Conservation (phyloP, 2,329 filamentous ascomycete species). For the Xylariaceae sp. region DNA sequence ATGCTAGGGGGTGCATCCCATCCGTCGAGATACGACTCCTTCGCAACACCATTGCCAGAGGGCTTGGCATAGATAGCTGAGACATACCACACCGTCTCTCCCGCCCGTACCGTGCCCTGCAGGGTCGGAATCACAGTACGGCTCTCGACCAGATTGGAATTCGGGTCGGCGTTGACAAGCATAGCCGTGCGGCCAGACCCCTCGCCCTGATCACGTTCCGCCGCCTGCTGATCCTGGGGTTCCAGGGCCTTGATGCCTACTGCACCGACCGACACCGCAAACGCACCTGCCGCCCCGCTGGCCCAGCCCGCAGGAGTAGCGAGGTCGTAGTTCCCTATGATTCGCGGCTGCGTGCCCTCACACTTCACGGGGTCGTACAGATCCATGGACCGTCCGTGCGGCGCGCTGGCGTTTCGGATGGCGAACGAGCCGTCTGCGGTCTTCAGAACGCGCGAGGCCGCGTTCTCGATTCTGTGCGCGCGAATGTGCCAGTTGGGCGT, state of each 20-base stretch:
- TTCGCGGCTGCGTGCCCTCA: conserved; percentile 49
- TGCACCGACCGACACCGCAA: conserved; percentile 51
- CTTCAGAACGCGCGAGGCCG: conserved; percentile 49
- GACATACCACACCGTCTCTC: conserved; percentile 59
- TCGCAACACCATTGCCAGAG: conserved; percentile 45
- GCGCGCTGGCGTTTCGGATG: conserved; percentile 50
- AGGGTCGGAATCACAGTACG: conserved; percentile 67
- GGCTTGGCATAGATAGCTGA: conserved; percentile 69
- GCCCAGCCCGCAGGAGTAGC: conserved; percentile 49
- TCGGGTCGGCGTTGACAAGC: conserved; percentile 70
- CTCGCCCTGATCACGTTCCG: conserved; percentile 21
- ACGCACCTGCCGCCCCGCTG: conserved; percentile 46
- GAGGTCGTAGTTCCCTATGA: conserved; percentile 57
- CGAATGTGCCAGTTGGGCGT: conserved; percentile 67
- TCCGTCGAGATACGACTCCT: conserved; percentile 49
- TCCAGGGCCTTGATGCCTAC: conserved; percentile 54
- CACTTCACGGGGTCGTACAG: conserved; percentile 39
- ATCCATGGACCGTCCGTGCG: conserved; percentile 46
- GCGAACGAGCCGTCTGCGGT: conserved; percentile 73
- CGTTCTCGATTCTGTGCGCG: conserved; percentile 55
- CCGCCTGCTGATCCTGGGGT: conserved; percentile 9
- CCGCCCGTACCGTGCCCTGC: conserved; percentile 53
- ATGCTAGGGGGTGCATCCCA: conserved; percentile 56
- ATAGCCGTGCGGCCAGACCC: conserved; percentile 49
- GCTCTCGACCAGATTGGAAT: conserved; percentile 70